Base-by-base conservation (phyloP, 2,329 filamentous ascomycete genomes). In the Dendryphion nanum region DNA sequence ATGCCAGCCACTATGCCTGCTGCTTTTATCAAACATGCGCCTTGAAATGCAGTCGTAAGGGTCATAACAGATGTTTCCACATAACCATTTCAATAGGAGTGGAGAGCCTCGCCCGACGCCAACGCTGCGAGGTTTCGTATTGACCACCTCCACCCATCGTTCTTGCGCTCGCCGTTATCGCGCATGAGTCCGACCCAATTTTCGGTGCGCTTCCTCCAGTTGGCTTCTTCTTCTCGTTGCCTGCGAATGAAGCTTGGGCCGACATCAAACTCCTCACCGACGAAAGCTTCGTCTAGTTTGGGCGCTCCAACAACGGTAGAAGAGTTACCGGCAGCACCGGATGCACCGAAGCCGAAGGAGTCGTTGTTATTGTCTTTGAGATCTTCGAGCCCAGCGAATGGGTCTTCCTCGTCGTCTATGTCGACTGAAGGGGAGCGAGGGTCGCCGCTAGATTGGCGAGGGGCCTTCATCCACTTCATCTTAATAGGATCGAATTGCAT, bases 401-500 rank as follows among this genome's bases (percentile, higher is more conserved):
- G 86, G 61, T 96, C 90, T 42, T 95, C 90, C 23, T 26, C 23
- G 30, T 94, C 88, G 34, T 94, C 87, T 13, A 86, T 68, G 16
- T 82, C 85, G 40, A 87, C 79, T 42, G 71, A 67, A 4, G 74
- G 68, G 6, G 60, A 60, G 23, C 42, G 62, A 42, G 55, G 66
- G 49, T 50, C 64, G 42, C 34, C 23, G 16, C 54, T 51, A 5
- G 56, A 40, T 19, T 46, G 35, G 45, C 73, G 44, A 18, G 57
- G 53, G 2, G 93, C 74, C 66, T 95, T 96, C 40, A 97, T 77
- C 93, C 93, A 98, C 64, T 89, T 94, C 91, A 98, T 97, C 53
- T 88, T 88, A 46, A 89, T 84, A 3, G 93, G 93, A 60, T 98
- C 93, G 63, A 97, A 98, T 7, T 97, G 86, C 93, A 98, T 98